Evolutionary conservation across 2,329 filamentous ascomycete genomes (phyloP).

Genomic region (Dendryphion nanum): DNA sequence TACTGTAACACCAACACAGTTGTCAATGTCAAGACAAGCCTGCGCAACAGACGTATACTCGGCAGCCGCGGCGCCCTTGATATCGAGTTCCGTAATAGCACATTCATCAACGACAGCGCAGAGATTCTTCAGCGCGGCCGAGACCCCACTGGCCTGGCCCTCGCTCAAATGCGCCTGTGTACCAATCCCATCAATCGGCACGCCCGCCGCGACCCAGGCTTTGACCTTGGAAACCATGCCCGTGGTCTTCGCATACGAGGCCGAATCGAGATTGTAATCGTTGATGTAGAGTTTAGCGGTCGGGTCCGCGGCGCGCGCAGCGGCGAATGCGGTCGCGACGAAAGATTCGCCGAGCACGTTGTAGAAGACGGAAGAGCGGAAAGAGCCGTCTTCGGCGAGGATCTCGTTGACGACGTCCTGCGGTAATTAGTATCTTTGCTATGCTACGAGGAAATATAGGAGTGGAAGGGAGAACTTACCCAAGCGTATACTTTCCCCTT

Average conservation of each 20-base stretch:
- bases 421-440: conserved; percentile 1
- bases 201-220: conserved; percentile 61
- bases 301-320: conserved; percentile 66
- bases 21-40: conserved; percentile 57
- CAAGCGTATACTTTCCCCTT: conserved; percentile 64
- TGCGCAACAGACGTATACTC: conserved; percentile 58
- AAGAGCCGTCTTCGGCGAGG: conserved; percentile 58
- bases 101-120: conserved; percentile 56
- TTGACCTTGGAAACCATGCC: conserved; percentile 60
- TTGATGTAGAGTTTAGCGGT: conserved; percentile 72
- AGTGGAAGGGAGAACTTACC: conserved; percentile 30
- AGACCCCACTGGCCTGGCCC: conserved; percentile 45
- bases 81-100: conserved; percentile 68
- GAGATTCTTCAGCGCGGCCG: conserved; percentile 53
- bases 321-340: conserved; percentile 67
- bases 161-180: conserved; percentile 56
- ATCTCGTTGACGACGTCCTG: conserved; percentile 63
- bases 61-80: conserved; percentile 53
- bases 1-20: conserved; percentile 66
- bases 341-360: conserved; percentile 69
- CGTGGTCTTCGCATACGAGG: conserved; percentile 57
- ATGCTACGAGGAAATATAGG: neutral
- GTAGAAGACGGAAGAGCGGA: conserved; percentile 64
- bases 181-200: conserved; percentile 66
- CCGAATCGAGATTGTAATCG: conserved; percentile 63